Evolutionary conservation across 768 basidiomycete genomes (phyloP), one percentile per base, ranked within the genome.

Genomic region (Mrakia blollopis): DNA sequence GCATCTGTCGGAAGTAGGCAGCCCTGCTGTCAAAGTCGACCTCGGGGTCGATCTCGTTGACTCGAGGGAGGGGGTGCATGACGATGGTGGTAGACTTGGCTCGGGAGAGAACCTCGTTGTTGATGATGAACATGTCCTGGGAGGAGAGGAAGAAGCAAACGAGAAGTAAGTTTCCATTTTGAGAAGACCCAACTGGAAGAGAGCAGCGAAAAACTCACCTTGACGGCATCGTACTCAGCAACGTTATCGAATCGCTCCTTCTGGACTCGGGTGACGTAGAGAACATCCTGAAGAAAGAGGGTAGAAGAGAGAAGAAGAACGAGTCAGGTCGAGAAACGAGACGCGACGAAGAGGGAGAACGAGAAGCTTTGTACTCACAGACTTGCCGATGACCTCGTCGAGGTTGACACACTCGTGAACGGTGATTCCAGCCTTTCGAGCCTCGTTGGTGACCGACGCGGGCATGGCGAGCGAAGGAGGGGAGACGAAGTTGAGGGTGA

Each of bases 61-160:
- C 89, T 81, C 97, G 85, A 21, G 97, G 97, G 30, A 99, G 86
- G n/a, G 97, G 97, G 84, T 99, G 97, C 94, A 99, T 96, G 79
- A 98, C 94, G 77, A 98, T 98, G 90, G 97, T 93, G 73, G 94
- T 92, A 79, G 93, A 91, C 86, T 98, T 98, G 14, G 97, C 96
- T 61, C 92, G 87, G 8, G 94, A 89, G 37, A 99, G 87, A 44
- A 98, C 89, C 16, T 95, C 92, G 81, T 98, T 97, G 84, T 98
- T 93, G 74, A 99, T 89, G 47, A 93, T 87, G 83, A 96, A 98
- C 23, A 90, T 89, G 82, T 96, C 92, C 77, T 75, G 63, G 47
- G 21, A 18, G 11, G 47, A 54, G 35, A 18, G n/a, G 50, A 65
- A 14, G 44, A 23, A 30, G 13, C 23, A 35, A 28, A 21, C 47